Percentiles rank a stretch among this genome's conserved stretches.
phyloP scores from a whole-genome alignment of 2,329 filamentous ascomycete species.

The Cordyceps pruinosa region DNA sequence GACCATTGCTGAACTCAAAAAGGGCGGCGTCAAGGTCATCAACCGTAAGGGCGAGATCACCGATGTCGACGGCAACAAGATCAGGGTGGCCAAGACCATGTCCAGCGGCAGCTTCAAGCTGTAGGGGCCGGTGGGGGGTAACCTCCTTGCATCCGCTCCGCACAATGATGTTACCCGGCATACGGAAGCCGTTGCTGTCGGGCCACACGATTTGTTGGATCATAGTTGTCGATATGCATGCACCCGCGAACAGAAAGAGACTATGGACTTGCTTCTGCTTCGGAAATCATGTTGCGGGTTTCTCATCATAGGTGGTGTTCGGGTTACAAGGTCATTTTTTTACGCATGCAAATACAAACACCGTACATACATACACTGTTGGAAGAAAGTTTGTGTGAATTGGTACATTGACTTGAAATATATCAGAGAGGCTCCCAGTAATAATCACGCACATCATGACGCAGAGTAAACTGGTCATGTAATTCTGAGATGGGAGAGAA shows the following conservation, averaged over 20 bases:
- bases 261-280: no score
- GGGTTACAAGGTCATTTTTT: background rate
- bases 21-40: slow-evolving; percentile 86
- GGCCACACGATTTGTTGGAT: background rate
- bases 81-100: slow-evolving; percentile 44
- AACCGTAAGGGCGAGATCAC: slow-evolving; percentile 81
- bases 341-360: background rate
- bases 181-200: background rate
- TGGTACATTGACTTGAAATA: background rate
- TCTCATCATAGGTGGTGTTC: background rate
- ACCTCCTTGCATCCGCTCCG: no score
- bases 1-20: slow-evolving; percentile 63
- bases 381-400: background rate
- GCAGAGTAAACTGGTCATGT: background rate
- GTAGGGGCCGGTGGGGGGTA: slow-evolving; percentile 24
- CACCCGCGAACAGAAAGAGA: background rate
- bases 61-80: slow-evolving; percentile 75
- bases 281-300: background rate
- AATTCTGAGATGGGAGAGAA: background rate
- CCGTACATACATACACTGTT: background rate
- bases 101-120: slow-evolving; percentile 57
- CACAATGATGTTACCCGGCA: background rate
- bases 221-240: background rate
- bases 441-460: background rate
- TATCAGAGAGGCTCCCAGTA: background rate